Evolutionary conservation across 805 yeast genomes (phyloP), one percentile per base, ranked within the genome.

Genomic region (Saccharomycopsis javanensis): DNA sequence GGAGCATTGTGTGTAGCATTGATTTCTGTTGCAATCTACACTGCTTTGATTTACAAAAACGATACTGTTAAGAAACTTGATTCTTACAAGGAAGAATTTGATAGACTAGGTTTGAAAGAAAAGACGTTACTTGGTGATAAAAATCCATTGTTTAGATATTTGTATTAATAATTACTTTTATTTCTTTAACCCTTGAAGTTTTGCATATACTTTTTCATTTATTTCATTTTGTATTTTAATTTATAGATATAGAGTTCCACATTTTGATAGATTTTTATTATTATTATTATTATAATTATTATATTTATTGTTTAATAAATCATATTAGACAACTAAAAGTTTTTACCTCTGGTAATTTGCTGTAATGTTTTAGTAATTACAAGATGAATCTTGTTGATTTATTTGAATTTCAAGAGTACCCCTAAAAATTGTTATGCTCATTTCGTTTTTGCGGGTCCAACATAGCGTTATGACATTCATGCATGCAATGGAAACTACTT

Each of bases 101-200:
- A 56, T 27, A 23, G 42, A 2, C 37, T 56, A 25, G 28, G 50
- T 11, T 28, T 48, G 2, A 53, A 59, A 53, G 61, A 56, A 37
- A 59, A 55, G 18, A 59, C 57, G 3, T 48, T 59, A 31, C 55
- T 56, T 13, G 61, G 60, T 2, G 61, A 59, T 38, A 59, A 56
- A 31, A 59, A 50, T 37, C 61, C 61, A 6, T 46, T 53, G 8
- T 59, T 59, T 55, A 55, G 45, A 51, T 59, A 59, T 35, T 30
- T 59, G 31, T 50, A 25, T 37, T 50, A n/a, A 28, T 20, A 28
- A 23, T 55, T 6, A 16, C 35, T 52, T 25, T 52, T 37, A 13
- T 51, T 37, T 23, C n/a, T 35, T 20, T 10, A 7, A 10, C 25
- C 23, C 15, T 4, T 42, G 48, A 42, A 16, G 48, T 20, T 42